Conservation (phyloP, 2,329 filamentous ascomycete genomes). For the Cryphonectria carpinicola region DNA sequence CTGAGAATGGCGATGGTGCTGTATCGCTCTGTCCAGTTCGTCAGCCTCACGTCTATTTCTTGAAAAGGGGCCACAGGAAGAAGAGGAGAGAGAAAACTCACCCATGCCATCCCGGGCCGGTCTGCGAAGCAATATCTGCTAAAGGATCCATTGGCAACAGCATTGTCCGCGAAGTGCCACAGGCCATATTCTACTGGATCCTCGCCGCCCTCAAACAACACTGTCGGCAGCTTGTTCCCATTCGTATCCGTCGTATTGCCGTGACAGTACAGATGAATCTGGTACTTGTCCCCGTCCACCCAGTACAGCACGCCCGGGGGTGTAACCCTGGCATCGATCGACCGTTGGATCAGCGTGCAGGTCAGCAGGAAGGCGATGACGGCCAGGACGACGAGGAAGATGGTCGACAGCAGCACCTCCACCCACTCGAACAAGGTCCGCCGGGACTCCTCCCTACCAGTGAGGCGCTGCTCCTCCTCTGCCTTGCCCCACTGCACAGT, state of each 20-base stretch:
- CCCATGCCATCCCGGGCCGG: constrained; percentile 84
- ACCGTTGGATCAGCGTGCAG: constrained; percentile 76
- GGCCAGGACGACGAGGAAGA: constrained; percentile 71
- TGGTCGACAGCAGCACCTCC: constrained; percentile 74
- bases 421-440: constrained; percentile 84
- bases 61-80: constrained; percentile 33
- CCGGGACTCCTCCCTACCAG: constrained; percentile 83
- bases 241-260: constrained; percentile 67
- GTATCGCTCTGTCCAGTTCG: constrained; percentile 67
- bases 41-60: constrained; percentile 4
- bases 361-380: constrained; percentile 75
- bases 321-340: constrained; percentile 74
- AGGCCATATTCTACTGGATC: constrained; percentile 77
- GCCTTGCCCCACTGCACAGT: constrained; percentile 89
- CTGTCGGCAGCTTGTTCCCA: constrained; percentile 69
- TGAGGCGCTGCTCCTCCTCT: constrained; percentile 91
- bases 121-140: constrained; percentile 93
- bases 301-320: constrained; percentile 76
- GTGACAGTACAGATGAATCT: constrained; percentile 82
- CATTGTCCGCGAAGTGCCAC: constrained; percentile 77
- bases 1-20: constrained; percentile 89
- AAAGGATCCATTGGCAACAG: constrained; percentile 80
- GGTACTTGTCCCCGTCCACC: constrained; percentile 84
- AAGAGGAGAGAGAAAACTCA: constrained; percentile 39
- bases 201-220: constrained; percentile 85